Evolutionary conservation across 2,329 filamentous ascomycete species (phyloP).

Genomic region (Fusarium austroafricanum): DNA sequence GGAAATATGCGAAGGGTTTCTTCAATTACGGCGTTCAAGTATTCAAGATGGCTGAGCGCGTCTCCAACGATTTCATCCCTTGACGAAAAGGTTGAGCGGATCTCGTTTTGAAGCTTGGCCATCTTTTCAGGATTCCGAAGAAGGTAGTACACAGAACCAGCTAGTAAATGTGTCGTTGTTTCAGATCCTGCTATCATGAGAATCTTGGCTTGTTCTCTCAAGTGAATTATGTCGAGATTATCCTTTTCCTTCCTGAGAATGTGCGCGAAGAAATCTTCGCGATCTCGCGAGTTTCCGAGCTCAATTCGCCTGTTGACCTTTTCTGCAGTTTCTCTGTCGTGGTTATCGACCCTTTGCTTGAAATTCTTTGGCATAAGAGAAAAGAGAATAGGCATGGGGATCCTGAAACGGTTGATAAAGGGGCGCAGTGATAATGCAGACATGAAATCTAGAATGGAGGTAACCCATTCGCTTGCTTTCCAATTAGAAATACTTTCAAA

Average conservation of each 20-base stretch:
- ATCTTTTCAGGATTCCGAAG: constrained; percentile 8
- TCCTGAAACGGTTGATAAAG: constrained; percentile 4
- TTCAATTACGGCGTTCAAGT: constrained; percentile 21
- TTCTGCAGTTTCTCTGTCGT: constrained; percentile 8
- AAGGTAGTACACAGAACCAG: neutral
- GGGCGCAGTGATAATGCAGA: neutral
- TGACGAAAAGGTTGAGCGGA: constrained; percentile 4
- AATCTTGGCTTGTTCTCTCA: constrained; percentile 31
- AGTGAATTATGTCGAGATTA: neutral
- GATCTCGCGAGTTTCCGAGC: neutral
- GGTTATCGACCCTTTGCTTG: neutral
- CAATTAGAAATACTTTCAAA: constrained; percentile 19
- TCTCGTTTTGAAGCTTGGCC: constrained; percentile 8
- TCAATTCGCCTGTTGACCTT: constrained; percentile 9
- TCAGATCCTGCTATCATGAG: constrained; percentile 27
- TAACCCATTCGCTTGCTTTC: constrained; percentile 15
- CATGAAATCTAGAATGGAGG: neutral
- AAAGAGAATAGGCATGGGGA: neutral
- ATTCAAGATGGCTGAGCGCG: constrained; percentile 8
- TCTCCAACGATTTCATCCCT: constrained; percentile 16
- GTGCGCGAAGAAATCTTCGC: constrained; percentile 27
- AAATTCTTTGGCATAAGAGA: constrained; percentile 7
- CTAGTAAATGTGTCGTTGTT: constrained; percentile 13
- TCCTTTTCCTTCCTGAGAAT: constrained; percentile 3
- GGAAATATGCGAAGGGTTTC: constrained; percentile 29